phyloP scores from a whole-genome alignment of 2,329 filamentous ascomycete species.

The Hyphodiscus sp. region DNA sequence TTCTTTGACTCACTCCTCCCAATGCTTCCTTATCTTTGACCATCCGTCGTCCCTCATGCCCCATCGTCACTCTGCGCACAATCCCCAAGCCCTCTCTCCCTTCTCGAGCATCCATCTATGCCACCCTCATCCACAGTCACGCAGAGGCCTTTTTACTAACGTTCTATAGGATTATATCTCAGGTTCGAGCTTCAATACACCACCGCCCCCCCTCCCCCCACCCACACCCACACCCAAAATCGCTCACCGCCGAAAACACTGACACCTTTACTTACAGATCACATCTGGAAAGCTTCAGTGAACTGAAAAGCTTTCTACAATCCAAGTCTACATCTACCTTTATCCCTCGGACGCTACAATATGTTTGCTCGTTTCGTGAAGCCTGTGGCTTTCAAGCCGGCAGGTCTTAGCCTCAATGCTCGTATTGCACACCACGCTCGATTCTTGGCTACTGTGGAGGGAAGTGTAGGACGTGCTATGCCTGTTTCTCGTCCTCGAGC shows the following conservation, averaged over 20 bases:
- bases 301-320: constrained; percentile 29
- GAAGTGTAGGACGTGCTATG: constrained; percentile 64
- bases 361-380: constrained; percentile 59
- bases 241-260: constrained; percentile 22
- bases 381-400: constrained; percentile 39
- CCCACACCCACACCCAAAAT: too few relatives aligned
- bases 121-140: constrained; percentile 12
- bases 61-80: constrained; percentile 5
- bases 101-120: constrained; percentile 6
- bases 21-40: constrained; percentile 17
- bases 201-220: too few relatives aligned
- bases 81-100: constrained; percentile 1
- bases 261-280: constrained; percentile 28
- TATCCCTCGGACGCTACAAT: constrained; percentile 28
- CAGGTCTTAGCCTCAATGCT: constrained; percentile 23
- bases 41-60: constrained; percentile 4
- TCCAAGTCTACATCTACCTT: constrained; percentile 13
- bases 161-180: constrained; percentile 63
- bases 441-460: constrained; percentile 60
- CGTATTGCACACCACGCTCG: constrained; percentile 34
- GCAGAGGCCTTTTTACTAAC: constrained; percentile 36
- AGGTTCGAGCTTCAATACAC: constrained; percentile 39
- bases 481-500: constrained; percentile 50
- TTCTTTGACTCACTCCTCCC: constrained; percentile 1
- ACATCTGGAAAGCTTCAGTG: constrained; percentile 38